A percentile compares a stretch with the other conserved stretches of the same genome.
Evolutionary conservation across 2,329 filamentous ascomycete genomes (phyloP).

Genomic region (Aspergillus aculeatus): DNA sequence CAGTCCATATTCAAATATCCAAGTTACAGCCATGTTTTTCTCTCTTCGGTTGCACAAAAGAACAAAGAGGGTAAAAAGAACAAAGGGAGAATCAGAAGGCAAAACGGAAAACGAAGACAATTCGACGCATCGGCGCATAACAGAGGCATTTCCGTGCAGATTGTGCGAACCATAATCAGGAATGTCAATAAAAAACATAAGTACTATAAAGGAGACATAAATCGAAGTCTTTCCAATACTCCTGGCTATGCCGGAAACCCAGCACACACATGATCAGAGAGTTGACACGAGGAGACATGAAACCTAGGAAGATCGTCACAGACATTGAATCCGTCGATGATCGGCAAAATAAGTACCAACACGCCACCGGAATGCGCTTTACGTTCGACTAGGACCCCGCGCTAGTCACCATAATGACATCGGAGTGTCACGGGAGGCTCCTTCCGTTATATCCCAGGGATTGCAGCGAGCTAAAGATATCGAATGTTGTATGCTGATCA

Average conservation of each 20-base stretch:
- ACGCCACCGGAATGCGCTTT: background rate
- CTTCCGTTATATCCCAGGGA: background rate
- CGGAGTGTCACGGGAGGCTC: constrained; percentile 5
- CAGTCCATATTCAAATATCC: constrained; percentile 19
- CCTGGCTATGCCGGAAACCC: constrained; percentile 33
- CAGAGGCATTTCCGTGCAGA: constrained; percentile 15
- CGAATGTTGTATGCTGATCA: background rate
- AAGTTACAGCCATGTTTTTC: constrained; percentile 22
- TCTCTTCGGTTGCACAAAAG: constrained; percentile 7
- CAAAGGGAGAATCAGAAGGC: constrained; percentile 5
- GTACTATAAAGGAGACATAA: constrained; percentile 19
- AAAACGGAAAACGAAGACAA: constrained; percentile 4
- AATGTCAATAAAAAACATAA: constrained; percentile 13
- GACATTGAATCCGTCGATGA: constrained; percentile 6
- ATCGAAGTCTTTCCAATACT: constrained; percentile 32
- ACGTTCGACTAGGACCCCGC: background rate
- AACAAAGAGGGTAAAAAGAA: constrained; percentile 4
- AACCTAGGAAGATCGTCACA: constrained; percentile 8
- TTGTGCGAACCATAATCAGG: constrained; percentile 14
- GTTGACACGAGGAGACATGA: constrained; percentile 11
- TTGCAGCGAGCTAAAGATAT: background rate
- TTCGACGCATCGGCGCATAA: constrained; percentile 10
- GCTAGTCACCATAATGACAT: constrained; percentile 7
- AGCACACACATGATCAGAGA: constrained; percentile 15
- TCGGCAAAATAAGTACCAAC: constrained; percentile 4